Percentiles rank a stretch among this genome's conserved stretches.
These are phyloP conservation scores for Hypericum androsaemum DNA, from an alignment of 345 rosid genomes.

Conservation along the genomic window DNA sequence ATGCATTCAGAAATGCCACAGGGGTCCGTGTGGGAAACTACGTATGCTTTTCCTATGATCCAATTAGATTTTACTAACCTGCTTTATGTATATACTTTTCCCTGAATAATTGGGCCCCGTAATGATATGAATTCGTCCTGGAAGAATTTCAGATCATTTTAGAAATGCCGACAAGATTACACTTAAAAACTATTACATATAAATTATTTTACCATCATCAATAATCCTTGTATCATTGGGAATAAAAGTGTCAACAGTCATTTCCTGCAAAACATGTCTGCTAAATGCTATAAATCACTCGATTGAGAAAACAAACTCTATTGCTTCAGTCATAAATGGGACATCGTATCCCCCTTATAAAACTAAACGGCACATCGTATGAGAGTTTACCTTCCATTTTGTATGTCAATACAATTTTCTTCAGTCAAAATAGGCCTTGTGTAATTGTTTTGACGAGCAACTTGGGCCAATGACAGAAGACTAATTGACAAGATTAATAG, in stretches of 20 bases:
- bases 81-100: constrained; percentile 90
- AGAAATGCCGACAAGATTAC: constrained; percentile 3
- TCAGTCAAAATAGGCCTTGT: constrained; percentile 73
- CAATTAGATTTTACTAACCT: constrained; percentile 32
- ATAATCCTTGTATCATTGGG: constrained; percentile 74
- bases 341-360: background rate
- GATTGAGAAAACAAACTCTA: background rate
- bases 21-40: too few species aligned
- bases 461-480: constrained; percentile 69
- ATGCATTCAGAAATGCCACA: too few species aligned
- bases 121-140: constrained; percentile 75
- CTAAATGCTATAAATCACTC: constrained; percentile 10
- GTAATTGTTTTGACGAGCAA: constrained; percentile 89
- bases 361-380: background rate
- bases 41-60: too few species aligned
- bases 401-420: constrained; percentile 64
- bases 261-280: constrained; percentile 98
- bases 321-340: too few species aligned
- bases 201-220: constrained; percentile 43
- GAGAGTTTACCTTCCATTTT: constrained; percentile 63
- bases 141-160: constrained; percentile 13
- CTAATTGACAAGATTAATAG: constrained; percentile 25
- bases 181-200: constrained; percentile 5
- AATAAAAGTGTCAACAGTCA: constrained; percentile 91
- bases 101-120: constrained; percentile 98